phyloP scores from a whole-genome alignment of 441 rosid genomes.

The Breynia disticha region DNA sequence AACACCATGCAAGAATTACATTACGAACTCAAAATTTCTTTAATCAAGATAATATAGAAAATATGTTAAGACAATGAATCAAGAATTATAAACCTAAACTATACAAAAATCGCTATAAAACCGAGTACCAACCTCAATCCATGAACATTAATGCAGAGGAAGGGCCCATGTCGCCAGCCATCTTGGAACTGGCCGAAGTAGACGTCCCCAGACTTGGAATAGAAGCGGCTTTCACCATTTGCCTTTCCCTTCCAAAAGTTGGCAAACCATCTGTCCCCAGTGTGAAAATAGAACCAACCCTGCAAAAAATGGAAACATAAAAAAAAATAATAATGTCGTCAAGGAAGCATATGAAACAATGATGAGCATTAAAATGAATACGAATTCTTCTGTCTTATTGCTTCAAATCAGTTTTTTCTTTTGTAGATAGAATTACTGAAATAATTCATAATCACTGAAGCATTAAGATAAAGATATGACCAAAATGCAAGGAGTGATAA shows the following conservation, averaged over 20 bases:
- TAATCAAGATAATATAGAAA: neutral
- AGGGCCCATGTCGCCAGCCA: slow-evolving; percentile 87
- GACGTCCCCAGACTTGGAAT: slow-evolving; percentile 67
- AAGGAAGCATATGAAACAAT: too few species aligned
- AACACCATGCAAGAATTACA: too few species aligned
- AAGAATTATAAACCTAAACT: neutral
- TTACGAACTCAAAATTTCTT: too few species aligned
- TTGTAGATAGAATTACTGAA: too few species aligned
- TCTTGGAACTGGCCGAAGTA: slow-evolving; percentile 80
- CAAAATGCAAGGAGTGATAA: too few species aligned
- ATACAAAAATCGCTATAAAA: neutral
- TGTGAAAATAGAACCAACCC: slow-evolving; percentile 96
- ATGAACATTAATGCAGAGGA: slow-evolving; percentile 60
- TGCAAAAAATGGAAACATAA: slow-evolving; percentile 10
- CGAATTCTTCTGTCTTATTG: too few species aligned
- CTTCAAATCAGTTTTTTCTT: too few species aligned
- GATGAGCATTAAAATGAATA: too few species aligned
- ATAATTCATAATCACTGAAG: too few species aligned
- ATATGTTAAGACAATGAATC: neutral
- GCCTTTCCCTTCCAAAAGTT: slow-evolving; percentile 99
- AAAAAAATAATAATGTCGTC: neutral
- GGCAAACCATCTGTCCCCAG: slow-evolving; percentile 90
- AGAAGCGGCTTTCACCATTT: slow-evolving; percentile 88
- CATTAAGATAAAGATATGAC: too few species aligned
- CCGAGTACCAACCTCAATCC: slow-evolving; percentile 60